Percentiles rank a stretch among this genome's conserved stretches.
Evolutionary conservation across 169 alveolate species (phyloP).

Genomic region (Cardiosporidium cionae): DNA sequence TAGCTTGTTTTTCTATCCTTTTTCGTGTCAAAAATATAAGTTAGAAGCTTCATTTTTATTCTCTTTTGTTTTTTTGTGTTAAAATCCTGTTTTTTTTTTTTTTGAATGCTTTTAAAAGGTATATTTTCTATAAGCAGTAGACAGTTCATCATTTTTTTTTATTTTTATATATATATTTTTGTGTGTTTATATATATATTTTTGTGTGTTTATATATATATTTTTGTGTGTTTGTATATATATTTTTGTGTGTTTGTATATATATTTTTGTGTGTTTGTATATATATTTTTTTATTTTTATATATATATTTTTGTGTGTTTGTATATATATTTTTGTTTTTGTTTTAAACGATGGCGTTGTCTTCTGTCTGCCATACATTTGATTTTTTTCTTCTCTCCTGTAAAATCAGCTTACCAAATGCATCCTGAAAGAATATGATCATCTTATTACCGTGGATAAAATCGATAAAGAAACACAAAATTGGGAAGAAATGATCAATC

Average conservation of each 20-base stretch:
- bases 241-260: background rate
- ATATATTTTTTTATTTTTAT: background rate
- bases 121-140: no score
- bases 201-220: background rate
- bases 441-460: slow-evolving; percentile 81
- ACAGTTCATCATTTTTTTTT: no score
- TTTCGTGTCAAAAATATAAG: background rate
- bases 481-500: slow-evolving; percentile 64
- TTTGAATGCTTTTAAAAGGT: no score
- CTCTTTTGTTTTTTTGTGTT: no score
- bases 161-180: background rate
- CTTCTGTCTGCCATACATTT: background rate
- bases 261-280: slow-evolving; percentile 6
- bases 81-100: no score
- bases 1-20: background rate
- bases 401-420: slow-evolving; percentile 45
- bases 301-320: background rate
- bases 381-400: background rate
- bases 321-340: background rate
- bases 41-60: background rate
- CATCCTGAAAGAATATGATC: slow-evolving; percentile 84
- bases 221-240: background rate
- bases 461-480: slow-evolving; percentile 83
- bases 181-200: background rate
- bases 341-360: background rate